These are phyloP conservation scores for Tagetes erecta DNA, from an alignment of 129 eudicot species.

Conservation along the genomic window DNA sequence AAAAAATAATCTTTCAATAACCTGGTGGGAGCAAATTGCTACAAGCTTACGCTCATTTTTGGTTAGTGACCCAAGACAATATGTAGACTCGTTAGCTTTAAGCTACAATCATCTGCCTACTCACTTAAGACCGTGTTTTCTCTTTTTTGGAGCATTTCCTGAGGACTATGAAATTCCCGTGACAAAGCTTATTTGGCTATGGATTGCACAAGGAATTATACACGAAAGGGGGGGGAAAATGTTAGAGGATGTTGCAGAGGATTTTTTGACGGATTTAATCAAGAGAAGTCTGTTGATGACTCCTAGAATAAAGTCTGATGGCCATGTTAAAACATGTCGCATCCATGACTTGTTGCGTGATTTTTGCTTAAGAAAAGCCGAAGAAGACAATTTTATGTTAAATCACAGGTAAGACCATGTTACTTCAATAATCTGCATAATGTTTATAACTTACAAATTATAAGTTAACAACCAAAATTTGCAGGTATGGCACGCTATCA, in stretches of 20 bases:
- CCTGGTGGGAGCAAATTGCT: slow-evolving; percentile 28
- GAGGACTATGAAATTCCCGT: slow-evolving; percentile 19
- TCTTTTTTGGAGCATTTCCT: slow-evolving; percentile 32
- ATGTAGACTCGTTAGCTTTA: slow-evolving; percentile 25
- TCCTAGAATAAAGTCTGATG: slow-evolving; percentile 14
- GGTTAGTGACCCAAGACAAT: slow-evolving; percentile 27
- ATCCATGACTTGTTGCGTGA: slow-evolving; percentile 40
- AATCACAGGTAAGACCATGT: background rate
- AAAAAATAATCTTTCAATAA: background rate
- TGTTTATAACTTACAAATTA: no score
- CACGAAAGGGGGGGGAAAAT: background rate
- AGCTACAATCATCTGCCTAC: slow-evolving; percentile 36
- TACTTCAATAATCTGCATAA: no score
- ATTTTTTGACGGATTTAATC: slow-evolving; percentile 28
- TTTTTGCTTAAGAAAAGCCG: slow-evolving; percentile 31
- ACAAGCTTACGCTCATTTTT: slow-evolving; percentile 17
- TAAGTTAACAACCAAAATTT: background rate
- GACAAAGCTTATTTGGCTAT: slow-evolving; percentile 28
- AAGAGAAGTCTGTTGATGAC: slow-evolving; percentile 29
- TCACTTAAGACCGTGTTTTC: slow-evolving; percentile 22
- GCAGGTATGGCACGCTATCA: background rate
- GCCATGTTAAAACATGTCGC: slow-evolving; percentile 34
- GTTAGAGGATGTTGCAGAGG: slow-evolving; percentile 35
- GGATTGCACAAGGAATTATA: slow-evolving; percentile 43
- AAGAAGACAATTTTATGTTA: slow-evolving; percentile 14